These are phyloP conservation scores for Aspergillus brunneoviolaceus DNA, from an alignment of 2,329 filamentous ascomycete species.

Conservation along the genomic window DNA sequence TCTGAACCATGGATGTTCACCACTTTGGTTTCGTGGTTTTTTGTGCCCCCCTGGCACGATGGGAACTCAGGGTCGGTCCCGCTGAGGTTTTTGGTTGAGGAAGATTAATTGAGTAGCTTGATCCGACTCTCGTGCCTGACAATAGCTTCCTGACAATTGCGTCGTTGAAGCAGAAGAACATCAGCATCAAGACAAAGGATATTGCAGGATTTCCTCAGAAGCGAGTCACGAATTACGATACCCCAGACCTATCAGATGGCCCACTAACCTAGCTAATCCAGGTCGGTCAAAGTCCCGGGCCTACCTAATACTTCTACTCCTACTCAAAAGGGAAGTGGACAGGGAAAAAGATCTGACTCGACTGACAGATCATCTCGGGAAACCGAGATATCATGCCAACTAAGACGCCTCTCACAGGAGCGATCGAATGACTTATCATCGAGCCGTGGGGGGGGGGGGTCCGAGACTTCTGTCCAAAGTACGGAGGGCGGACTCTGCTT, in stretches of 20 bases:
- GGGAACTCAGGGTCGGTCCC: not conserved
- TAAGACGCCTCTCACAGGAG: constrained; percentile 4
- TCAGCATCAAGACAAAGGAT: not conserved
- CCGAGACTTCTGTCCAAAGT: not conserved
- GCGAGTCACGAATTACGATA: not conserved
- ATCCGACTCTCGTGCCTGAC: not conserved
- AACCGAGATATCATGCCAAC: constrained; percentile 8
- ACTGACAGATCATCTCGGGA: constrained; percentile 3
- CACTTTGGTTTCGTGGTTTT: not conserved
- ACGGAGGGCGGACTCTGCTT: not conserved
- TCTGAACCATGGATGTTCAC: constrained; percentile 11
- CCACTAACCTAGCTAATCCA: not conserved
- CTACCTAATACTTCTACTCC: not conserved
- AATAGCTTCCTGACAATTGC: not conserved
- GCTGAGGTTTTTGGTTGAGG: not conserved
- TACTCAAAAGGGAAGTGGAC: not conserved
- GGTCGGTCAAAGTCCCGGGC: not conserved
- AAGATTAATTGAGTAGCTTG: not conserved
- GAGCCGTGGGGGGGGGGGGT: too few relatives aligned
- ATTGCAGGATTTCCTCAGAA: not conserved
- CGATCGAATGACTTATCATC: not conserved
- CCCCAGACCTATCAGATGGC: not conserved
- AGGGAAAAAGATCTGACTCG: not conserved
- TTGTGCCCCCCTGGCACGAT: not conserved
- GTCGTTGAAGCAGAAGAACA: too few relatives aligned